Evolutionary conservation across 1,284 basidiomycete genomes (phyloP), one percentile per base, ranked within the genome.

Genomic region (Ganoderma multipileum): DNA sequence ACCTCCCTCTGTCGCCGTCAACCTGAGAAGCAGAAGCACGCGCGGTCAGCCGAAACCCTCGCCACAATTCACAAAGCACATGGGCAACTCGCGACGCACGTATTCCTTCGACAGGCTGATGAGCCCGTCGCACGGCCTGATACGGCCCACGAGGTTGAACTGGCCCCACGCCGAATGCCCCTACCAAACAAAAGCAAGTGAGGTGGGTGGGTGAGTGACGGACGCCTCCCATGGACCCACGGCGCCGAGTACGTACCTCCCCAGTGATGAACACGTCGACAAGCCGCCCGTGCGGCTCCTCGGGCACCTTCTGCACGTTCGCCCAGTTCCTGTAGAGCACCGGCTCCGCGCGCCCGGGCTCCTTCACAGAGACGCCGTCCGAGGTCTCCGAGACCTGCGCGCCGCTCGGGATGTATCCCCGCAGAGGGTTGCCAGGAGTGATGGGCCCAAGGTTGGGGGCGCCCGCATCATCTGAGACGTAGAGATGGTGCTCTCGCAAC

Each of bases 111-210:
- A 87, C 2, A 94, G 75, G 70, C 85, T 90, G 54, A 94, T 83
- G 68, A 92, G 87, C 2, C 92, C 92, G 75, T 94, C 92, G 71
- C 84, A 85, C 30, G 90, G 87, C 65, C 92, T 83, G 39, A 94
- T 83, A 16, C 91, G 86, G 50, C 92, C 92, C 11, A 89, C 79
- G 23, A 94, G 78, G 66, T 83, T 89, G 78, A 93, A 94, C 73
- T 92, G 89, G 26, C 92, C 92, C 92, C 92, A 94, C 33, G 91
- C 87, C 3, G 92, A 94, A 77, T 94, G 92, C 12, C 92, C 92
- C 90, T 93, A 20, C 20, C 14, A 3, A 30, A 9, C 28, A 38
- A 16, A 4, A 38, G 39, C 38, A n/a, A 20, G 20, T 5, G 20
- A 9, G 44, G 20, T 44, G 42, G 20, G 42, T 20, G 42, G 2